A percentile compares a stretch with the other conserved stretches of the same genome.
phyloP scores from a whole-genome alignment of 768 basidiomycete species.

The Kondoa subrosea region DNA sequence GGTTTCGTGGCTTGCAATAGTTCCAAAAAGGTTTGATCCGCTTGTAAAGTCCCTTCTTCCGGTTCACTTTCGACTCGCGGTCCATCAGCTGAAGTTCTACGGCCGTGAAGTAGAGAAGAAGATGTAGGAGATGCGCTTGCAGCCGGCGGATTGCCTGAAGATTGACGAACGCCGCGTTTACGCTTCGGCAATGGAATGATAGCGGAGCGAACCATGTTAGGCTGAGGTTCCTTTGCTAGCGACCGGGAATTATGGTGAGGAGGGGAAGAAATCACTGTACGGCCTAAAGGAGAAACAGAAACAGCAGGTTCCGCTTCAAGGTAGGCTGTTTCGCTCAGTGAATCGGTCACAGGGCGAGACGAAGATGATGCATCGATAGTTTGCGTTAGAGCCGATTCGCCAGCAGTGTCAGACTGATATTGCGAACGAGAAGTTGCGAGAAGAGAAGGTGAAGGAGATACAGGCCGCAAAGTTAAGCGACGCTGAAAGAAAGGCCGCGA shows the following conservation, averaged over 20 bases:
- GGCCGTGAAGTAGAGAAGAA: background rate
- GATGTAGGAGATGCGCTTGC: background rate
- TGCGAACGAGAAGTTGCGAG: background rate
- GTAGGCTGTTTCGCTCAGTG: no score
- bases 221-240: no score
- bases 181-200: background rate
- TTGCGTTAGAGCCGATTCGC: no score
- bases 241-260: no score
- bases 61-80: slow-evolving; percentile 6
- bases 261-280: no score
- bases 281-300: no score
- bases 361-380: no score
- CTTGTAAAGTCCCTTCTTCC: background rate
- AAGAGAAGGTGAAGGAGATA: background rate
- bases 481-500: background rate
- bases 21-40: slow-evolving; percentile 4
- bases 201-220: background rate
- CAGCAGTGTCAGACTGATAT: background rate
- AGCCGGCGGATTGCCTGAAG: background rate
- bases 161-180: background rate
- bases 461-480: background rate
- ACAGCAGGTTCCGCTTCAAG: no score
- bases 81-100: background rate
- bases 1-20: slow-evolving; percentile 7
- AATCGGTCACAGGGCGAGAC: no score